Evolutionary conservation across 805 yeast genomes (phyloP), one percentile per base, ranked within the genome.

Genomic region (Metschnikowia reukaufii): DNA sequence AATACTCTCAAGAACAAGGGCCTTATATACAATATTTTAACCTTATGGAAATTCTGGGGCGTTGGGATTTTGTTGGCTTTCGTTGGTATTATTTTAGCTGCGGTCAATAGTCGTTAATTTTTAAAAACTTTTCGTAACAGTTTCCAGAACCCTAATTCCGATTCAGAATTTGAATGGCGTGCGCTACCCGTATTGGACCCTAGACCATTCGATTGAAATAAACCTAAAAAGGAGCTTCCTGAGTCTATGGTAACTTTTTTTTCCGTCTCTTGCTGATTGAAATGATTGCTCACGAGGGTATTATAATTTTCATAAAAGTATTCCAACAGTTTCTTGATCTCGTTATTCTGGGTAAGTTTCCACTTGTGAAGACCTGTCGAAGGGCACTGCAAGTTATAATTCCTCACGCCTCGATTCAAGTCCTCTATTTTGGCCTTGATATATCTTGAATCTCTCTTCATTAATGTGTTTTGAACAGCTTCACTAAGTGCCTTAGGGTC

Each of bases 351-450:
- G 4, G 53, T 40, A 33, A 72, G 49, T 52, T 72, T 72, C 56
- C 71, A 56, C 45, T 70, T 72, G 52, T 72, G 77, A 10, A 71
- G 55, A 20, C 54, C 61, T 6, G 61, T 44, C 4, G 73, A 64
- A 0, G 77, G 77, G 13, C 68, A 60, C 48, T 68, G 74, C 36
- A 72, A 57, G 43, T 72, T 72, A 49, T 70, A 72, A 44, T 55
- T 56, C 31, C 76, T 50, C 27, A 72, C 61, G 4, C 51, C 55
- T 10, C 45, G 47, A 18, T 55, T 55, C 33, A 55, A 39, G 9
- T 45, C 51, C 15, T 30, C 42, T 15, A 51, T 47, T 34, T 55
- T 55, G 12, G 50, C 50, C 10, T 44, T 19, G 17, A 51, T 36
- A 19, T 55, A 55, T 12, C 9, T 23, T 3, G 39, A 19, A 15